These are phyloP conservation scores for Raphanus hybrid DNA, from an alignment of 441 rosid genomes.

Conservation along the genomic window DNA sequence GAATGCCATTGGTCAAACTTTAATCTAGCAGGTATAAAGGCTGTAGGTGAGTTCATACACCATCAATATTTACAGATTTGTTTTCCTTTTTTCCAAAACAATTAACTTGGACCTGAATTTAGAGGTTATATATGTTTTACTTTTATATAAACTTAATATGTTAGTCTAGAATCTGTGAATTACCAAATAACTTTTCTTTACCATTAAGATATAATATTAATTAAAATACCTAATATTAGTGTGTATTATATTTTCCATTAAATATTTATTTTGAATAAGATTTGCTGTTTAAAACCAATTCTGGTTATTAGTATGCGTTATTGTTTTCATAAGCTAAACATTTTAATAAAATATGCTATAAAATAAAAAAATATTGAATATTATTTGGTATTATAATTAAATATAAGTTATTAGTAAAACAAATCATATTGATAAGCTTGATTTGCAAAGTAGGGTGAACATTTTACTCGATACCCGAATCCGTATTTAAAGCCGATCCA, in stretches of 20 bases:
- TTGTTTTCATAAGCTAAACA: neutral
- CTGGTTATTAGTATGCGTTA: neutral
- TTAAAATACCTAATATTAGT: neutral
- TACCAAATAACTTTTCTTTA: neutral
- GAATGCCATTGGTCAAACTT: neutral
- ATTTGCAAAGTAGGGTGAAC: too few species aligned
- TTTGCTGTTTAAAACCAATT: neutral
- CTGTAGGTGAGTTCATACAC: neutral
- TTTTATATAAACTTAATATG: neutral
- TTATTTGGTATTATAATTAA: too few species aligned
- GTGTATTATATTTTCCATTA: neutral
- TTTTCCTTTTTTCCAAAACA: neutral
- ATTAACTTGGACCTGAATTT: constrained; percentile 18
- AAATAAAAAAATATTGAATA: neutral
- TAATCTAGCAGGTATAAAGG: neutral
- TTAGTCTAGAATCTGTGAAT: neutral
- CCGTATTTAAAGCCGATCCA: too few species aligned
- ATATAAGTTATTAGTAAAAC: too few species aligned
- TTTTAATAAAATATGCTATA: neutral
- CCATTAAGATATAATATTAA: neutral
- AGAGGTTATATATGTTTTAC: constrained; percentile 15
- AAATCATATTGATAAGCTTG: too few species aligned
- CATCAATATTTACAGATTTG: constrained; percentile 6
- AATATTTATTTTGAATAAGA: neutral
- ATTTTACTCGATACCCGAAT: too few species aligned